Percentiles rank a stretch among this genome's conserved stretches.
Evolutionary conservation across 768 basidiomycete species (phyloP).

Genomic region (Lentinula sp.): DNA sequence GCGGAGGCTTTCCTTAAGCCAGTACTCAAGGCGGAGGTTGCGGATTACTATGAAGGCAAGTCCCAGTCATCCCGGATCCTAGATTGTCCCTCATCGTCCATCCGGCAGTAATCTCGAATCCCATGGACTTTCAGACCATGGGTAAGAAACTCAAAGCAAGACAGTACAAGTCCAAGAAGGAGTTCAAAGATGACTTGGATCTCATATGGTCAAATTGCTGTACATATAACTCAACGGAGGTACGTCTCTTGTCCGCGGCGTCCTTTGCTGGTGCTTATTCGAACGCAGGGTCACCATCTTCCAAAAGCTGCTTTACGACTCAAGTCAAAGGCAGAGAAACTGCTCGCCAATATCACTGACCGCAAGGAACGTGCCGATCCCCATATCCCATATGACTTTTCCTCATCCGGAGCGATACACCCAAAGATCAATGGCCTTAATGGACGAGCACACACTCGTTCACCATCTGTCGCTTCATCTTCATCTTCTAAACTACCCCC

Average conservation of each 20-base stretch:
- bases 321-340: conserved; percentile 75
- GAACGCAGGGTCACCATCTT: conserved; percentile 78
- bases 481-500: conserved; percentile 21
- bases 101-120: conserved; percentile 75
- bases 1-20: conserved; percentile 92
- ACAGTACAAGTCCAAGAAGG: conserved; percentile 88
- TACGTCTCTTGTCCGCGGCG: conserved; percentile 29
- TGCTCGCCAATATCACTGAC: conserved; percentile 87
- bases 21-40: conserved; percentile 83
- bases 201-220: conserved; percentile 97
- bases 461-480: conserved; percentile 26
- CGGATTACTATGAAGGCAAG: conserved; percentile 90
- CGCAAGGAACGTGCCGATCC: conserved; percentile 76
- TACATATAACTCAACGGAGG: conserved; percentile 87
- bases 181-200: conserved; percentile 91
- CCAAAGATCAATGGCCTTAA: conserved; percentile 30
- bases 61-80: neutral
- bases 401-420: conserved; percentile 11
- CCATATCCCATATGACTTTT: conserved; percentile 45
- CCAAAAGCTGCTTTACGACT: conserved; percentile 77
- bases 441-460: conserved; percentile 33
- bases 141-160: conserved; percentile 89
- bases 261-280: neutral
- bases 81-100: conserved; percentile 5
- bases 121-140: conserved; percentile 96